A percentile compares a stretch with the other conserved stretches of the same genome.
These are phyloP conservation scores for maize (Zea mays) DNA, from an alignment of 176 grass and related monocot genomes.

Conservation along the genomic window DNA sequence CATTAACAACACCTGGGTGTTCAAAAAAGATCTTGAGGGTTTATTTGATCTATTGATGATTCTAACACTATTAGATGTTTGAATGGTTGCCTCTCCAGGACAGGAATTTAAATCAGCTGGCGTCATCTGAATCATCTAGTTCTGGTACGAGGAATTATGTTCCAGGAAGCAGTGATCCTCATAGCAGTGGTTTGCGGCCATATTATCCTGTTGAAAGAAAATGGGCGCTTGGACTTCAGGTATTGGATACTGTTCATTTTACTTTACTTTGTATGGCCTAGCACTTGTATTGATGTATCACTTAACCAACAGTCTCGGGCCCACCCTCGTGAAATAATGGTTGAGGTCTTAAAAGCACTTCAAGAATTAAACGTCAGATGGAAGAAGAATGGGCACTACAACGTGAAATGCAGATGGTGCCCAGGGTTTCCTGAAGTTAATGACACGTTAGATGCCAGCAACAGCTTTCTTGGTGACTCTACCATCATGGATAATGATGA, in stretches of 20 bases:
- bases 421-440: constrained; percentile 47
- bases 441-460: constrained; percentile 52
- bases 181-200: constrained; percentile 47
- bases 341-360: constrained; percentile 84
- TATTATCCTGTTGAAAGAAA: constrained; percentile 73
- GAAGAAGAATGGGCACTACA: constrained; percentile 98
- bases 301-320: constrained; percentile 74
- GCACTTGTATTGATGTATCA: constrained; percentile 35
- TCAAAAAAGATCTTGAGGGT: neutral
- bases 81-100: constrained; percentile 40
- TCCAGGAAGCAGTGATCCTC: constrained; percentile 57
- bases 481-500: constrained; percentile 61
- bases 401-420: constrained; percentile 90
- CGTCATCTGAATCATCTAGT: constrained; percentile 37
- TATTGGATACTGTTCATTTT: constrained; percentile 38
- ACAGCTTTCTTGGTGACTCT: constrained; percentile 63
- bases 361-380: constrained; percentile 87
- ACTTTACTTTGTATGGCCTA: constrained; percentile 5
- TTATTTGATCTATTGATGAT: constrained; percentile 24
- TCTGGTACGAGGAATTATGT: constrained; percentile 44
- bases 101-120: constrained; percentile 36
- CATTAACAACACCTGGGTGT: neutral
- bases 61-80: constrained; percentile 27
- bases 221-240: constrained; percentile 99
- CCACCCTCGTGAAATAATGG: constrained; percentile 93